phyloP scores from a whole-genome alignment of 768 basidiomycete genomes.

The Boletales sp. region DNA sequence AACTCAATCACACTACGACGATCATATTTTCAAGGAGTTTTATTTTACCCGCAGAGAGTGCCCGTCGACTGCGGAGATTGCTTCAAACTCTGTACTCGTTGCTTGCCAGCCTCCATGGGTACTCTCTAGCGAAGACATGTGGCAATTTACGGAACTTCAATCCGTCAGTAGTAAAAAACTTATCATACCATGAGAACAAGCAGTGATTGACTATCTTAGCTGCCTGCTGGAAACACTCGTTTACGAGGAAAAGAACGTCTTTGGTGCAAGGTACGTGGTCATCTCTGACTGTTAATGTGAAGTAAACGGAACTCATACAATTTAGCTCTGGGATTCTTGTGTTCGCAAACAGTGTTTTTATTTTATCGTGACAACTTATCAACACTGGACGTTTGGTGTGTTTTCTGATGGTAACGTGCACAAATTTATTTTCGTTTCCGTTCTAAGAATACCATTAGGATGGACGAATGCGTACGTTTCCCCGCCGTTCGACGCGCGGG shows the following conservation, averaged over 20 bases:
- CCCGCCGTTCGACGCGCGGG: conserved; percentile 38
- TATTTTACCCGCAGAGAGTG: conserved; percentile 35
- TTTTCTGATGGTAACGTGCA: conserved; percentile 48
- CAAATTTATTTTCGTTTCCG: background rate
- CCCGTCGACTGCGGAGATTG: conserved; percentile 22
- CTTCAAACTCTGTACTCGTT: conserved; percentile 40
- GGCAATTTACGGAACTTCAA: conserved; percentile 45
- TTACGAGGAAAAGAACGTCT: conserved; percentile 49
- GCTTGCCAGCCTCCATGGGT: conserved; percentile 64
- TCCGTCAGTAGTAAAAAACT: conserved; percentile 17
- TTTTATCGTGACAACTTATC: conserved; percentile 59
- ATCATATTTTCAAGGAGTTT: conserved; percentile 42
- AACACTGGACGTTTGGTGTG: conserved; percentile 58
- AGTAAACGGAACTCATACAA: conserved; percentile 6
- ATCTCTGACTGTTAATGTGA: background rate
- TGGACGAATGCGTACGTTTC: conserved; percentile 54
- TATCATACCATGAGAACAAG: background rate
- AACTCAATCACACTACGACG: conserved; percentile 32
- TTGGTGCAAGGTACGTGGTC: conserved; percentile 53
- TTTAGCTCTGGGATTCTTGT: conserved; percentile 51
- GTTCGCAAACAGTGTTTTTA: conserved; percentile 44
- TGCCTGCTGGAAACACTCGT: conserved; percentile 35
- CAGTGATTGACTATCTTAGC: conserved; percentile 14
- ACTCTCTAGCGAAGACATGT: conserved; percentile 50
- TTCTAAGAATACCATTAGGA: conserved; percentile 31